These are phyloP conservation scores for Closterium sp. DNA, from an alignment of 139 green algal genomes.

Conservation along the genomic window DNA sequence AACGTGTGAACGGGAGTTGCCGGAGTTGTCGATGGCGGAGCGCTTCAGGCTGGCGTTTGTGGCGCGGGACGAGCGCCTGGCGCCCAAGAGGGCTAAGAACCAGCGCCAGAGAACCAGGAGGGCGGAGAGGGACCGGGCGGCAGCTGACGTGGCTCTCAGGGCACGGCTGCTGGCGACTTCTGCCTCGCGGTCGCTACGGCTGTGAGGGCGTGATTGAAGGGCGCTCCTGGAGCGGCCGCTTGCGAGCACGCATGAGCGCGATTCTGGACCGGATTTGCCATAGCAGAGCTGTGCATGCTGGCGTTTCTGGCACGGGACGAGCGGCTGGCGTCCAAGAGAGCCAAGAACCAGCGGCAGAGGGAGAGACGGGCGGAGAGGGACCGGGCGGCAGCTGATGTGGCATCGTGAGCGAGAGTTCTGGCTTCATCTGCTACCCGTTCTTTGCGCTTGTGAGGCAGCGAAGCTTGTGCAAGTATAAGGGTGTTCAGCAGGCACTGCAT, in stretches of 20 bases:
- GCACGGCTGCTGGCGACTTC: background rate
- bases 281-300: constrained; percentile 38
- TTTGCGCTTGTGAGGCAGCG: too few species aligned
- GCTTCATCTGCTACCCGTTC: background rate
- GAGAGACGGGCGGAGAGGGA: constrained; percentile 13
- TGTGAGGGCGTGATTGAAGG: too few species aligned
- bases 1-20: too few species aligned
- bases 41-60: constrained; percentile 41
- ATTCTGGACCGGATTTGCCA: too few species aligned
- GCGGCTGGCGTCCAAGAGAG: constrained; percentile 34
- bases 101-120: constrained; percentile 20
- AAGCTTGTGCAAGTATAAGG: too few species aligned
- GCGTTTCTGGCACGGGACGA: constrained; percentile 36
- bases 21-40: constrained; percentile 18
- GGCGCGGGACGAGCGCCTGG: constrained; percentile 26
- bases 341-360: constrained; percentile 45
- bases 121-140: background rate
- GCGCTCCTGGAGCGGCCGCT: too few species aligned
- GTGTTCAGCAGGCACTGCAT: too few species aligned
- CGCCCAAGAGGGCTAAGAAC: constrained; percentile 47
- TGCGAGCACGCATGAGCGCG: too few species aligned
- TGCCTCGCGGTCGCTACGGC: background rate
- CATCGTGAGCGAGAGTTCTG: background rate
- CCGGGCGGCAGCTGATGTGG: background rate
- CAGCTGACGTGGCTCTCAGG: background rate